These are phyloP conservation scores for Penstemon davidsonii DNA, from an alignment of 257 asterid genomes.

Conservation along the genomic window DNA sequence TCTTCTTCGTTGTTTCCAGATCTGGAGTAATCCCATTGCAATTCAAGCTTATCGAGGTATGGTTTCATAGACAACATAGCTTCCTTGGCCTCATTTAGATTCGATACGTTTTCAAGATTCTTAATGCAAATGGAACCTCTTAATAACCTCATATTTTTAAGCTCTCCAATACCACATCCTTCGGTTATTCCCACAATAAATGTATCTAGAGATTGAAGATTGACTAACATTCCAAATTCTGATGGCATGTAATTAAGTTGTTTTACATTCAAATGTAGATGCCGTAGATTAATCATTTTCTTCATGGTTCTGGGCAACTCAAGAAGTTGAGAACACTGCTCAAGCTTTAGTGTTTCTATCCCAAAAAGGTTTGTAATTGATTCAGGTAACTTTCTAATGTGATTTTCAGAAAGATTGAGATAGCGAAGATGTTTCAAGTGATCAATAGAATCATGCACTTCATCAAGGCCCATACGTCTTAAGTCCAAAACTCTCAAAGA, in stretches of 20 bases:
- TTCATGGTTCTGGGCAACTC: constrained; percentile 34
- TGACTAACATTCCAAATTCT: constrained; percentile 35
- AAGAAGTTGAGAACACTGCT: constrained; percentile 24
- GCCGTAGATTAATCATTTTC: constrained; percentile 32
- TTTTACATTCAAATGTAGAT: constrained; percentile 28
- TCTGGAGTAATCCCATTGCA: constrained; percentile 35
- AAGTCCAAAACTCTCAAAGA: constrained; percentile 43
- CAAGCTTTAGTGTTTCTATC: constrained; percentile 35
- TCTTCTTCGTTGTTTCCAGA: constrained; percentile 19
- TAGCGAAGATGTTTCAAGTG: constrained; percentile 46
- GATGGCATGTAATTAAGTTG: constrained; percentile 30
- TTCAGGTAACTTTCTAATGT: constrained; percentile 31
- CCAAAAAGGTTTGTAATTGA: constrained; percentile 35
- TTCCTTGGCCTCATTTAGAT: constrained; percentile 29
- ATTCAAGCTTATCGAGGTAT: constrained; percentile 32
- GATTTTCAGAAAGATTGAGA: constrained; percentile 45
- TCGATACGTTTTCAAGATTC: constrained; percentile 37
- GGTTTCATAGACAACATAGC: constrained; percentile 35
- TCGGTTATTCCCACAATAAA: constrained; percentile 31
- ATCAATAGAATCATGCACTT: constrained; percentile 31
- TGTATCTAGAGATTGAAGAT: constrained; percentile 35
- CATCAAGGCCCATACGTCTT: constrained; percentile 35
- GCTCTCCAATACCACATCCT: constrained; percentile 36
- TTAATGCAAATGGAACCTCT: constrained; percentile 39
- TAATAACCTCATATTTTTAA: constrained; percentile 36